Base-by-base conservation (phyloP, 345 rosid genomes). In the Anastatica hierochuntica region DNA sequence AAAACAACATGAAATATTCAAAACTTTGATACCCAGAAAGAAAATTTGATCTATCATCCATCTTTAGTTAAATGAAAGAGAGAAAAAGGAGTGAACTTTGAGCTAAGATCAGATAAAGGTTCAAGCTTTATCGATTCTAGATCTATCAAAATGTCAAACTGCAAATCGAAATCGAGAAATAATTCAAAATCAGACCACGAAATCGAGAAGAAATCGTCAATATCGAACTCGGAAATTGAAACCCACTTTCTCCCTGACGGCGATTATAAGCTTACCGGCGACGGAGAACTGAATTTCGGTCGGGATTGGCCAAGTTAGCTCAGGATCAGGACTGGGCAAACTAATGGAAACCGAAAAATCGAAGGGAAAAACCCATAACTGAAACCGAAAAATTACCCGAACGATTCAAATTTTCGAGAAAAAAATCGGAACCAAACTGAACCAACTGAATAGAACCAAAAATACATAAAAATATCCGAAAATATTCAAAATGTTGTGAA, bases 201-300 rank as follows among this genome's bases (percentile, higher is more conserved):
- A 45, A 15, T 20, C n/a, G n/a, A 27, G 48, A 13, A 26, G n/a
- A n/a, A 48, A 47, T 10, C 52, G 11, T 26, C 54, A n/a, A 47
- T 15, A 11, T 11, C 14, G 7, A 33, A 23, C 12, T 39, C 14
- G 7, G 10, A 10, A 19, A 6, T n/a, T n/a, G 33, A 24, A 27
- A 47, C 18, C 14, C 13, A 20, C 31, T n/a, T n/a, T n/a, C n/a
- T n/a, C n/a, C n/a, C n/a, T 24, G 26, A 40, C 49, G 41, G 7
- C 3, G 39, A 38, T 21, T 27, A 5, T 0, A 35, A 43, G 5
- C 66, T 51, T 42, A 62, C 66, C 66, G 58, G 36, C 57, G 50
- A 49, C 49, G 35, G 18, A 31, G 34, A 14, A n/a, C n/a, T n/a
- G n/a, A n/a, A n/a, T n/a, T n/a, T n/a, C n/a, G n/a, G n/a, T n/a